Evolutionary conservation across 768 basidiomycete species (phyloP).

Genomic region (Agrocybe praecox): DNA sequence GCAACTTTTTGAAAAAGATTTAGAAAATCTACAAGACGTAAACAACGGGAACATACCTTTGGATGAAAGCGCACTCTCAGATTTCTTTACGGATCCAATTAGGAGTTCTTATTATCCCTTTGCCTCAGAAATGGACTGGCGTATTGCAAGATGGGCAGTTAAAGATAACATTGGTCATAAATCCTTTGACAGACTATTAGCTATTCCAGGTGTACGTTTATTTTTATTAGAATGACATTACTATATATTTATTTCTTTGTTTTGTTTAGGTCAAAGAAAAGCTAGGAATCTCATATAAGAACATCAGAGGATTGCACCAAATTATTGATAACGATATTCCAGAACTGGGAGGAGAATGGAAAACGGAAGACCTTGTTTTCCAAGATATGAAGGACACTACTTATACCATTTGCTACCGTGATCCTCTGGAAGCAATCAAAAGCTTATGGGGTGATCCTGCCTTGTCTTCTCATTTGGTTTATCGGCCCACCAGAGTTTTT

Average conservation of each 20-base stretch:
- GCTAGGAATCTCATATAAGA: slow-evolving; percentile 24
- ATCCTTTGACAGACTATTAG: slow-evolving; percentile 21
- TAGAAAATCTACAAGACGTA: too few species aligned
- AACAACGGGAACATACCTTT: too few species aligned
- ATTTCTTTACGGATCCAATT: too few species aligned
- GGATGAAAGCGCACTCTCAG: too few species aligned
- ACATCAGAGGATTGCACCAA: slow-evolving; percentile 18
- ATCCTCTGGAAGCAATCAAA: slow-evolving; percentile 27
- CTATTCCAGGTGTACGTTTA: slow-evolving; percentile 1
- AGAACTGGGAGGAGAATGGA: slow-evolving; percentile 21
- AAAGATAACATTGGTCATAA: slow-evolving; percentile 21
- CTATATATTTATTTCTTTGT: background rate
- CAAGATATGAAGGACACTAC: slow-evolving; percentile 15
- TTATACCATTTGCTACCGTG: slow-evolving; percentile 14
- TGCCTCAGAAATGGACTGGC: slow-evolving; percentile 16
- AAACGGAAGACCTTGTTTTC: slow-evolving; percentile 17
- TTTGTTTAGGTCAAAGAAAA: slow-evolving; percentile 20
- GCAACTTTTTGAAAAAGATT: too few species aligned
- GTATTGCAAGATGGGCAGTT: slow-evolving; percentile 23
- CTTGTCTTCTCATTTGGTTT: slow-evolving; percentile 13
- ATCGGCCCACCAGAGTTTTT: slow-evolving; percentile 27
- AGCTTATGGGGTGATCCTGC: background rate
- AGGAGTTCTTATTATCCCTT: too few species aligned
- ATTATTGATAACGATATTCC: slow-evolving; percentile 19
- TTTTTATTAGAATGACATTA: background rate